phyloP scores from a whole-genome alignment of 192 early-diverging fungal species.

The Linnemannia schmuckeri region DNA sequence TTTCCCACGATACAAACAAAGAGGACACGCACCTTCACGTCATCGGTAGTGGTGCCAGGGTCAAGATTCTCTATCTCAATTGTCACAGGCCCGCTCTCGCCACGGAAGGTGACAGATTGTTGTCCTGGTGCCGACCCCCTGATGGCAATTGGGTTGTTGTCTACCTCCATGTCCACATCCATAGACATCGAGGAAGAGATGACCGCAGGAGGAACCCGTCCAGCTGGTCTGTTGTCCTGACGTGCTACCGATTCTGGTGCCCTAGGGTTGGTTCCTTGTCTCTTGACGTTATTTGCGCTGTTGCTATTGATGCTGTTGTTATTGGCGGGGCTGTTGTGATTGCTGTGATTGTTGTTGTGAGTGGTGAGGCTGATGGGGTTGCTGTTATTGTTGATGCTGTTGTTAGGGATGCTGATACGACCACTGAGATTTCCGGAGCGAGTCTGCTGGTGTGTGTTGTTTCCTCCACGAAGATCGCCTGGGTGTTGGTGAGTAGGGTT shows the following conservation, averaged over 20 bases:
- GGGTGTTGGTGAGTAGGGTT: not conserved
- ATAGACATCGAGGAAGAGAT: constrained; percentile 3
- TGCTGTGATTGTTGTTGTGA: constrained; percentile 5
- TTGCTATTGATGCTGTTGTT: not conserved
- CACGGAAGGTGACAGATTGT: constrained; percentile 49
- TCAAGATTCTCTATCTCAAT: constrained; percentile 65
- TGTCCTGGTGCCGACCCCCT: constrained; percentile 39
- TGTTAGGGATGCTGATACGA: constrained; percentile 1
- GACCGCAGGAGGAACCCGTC: not conserved
- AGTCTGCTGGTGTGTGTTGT: not conserved
- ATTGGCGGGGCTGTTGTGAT: not conserved
- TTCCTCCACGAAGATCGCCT: constrained; percentile 2
- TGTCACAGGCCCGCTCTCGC: constrained; percentile 63
- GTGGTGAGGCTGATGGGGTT: not conserved
- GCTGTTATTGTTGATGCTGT: constrained; percentile 12
- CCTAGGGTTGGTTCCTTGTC: not conserved
- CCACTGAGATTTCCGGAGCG: not conserved
- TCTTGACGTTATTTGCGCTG: not conserved
- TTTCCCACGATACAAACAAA: not conserved
- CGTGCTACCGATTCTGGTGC: not conserved
- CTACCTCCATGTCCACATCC: constrained; percentile 49
- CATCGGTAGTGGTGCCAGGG: constrained; percentile 61
- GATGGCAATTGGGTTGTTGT: constrained; percentile 21
- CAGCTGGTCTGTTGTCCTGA: not conserved
- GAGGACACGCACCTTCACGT: constrained; percentile 59